Evolutionary conservation across 1,284 basidiomycete genomes (phyloP), one percentile per base, ranked within the genome.

Genomic region (Grifola frondosa): DNA sequence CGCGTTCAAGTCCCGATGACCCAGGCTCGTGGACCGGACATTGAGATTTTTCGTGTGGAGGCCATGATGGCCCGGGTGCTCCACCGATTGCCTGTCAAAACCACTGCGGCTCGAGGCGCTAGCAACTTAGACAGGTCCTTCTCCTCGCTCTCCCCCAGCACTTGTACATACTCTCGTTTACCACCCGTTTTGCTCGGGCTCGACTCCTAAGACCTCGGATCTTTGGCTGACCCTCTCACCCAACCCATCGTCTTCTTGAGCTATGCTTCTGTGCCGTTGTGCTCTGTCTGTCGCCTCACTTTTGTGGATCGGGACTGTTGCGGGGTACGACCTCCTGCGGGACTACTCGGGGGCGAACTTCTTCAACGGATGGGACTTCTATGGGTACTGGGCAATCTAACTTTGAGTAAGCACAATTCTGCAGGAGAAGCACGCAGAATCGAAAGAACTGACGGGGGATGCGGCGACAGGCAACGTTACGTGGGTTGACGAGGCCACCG

Each of bases 291-390:
- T 33, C 12, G 37, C 45, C 12, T 34, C 48, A 17, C 44, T 53
- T 9, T 42, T 47, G 13, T 30, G 37, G 24, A 45, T 38, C 15
- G 32, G 41, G n/a, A 38, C 49, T 9, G 44, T 44, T 15, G 10
- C 37, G 10, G 50, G 44, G 15, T 80, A 75, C 50, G 60, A 65
- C 17, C 67, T 77, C 5, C 56, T 75, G 6, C 67, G 68, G 38
- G 73, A 77, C 45, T 78, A 80, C 51, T 65, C 72, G 12, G 79
- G 80, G 4, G 33, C 56, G 15, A 66, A 62, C 7, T 86, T 84
- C 62, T 84, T 84, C 58, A 68, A 78, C 48, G 64, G 67, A 15
- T 84, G 78, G 76, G 73, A 77, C 36, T 84, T 75, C 56, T 81
- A 74, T 52, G 77, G 75, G 1, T 68, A 62, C 40, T 74, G 74